These are phyloP conservation scores for Mycena sanguinolenta DNA, from an alignment of 768 basidiomycete genomes.

Conservation along the genomic window DNA sequence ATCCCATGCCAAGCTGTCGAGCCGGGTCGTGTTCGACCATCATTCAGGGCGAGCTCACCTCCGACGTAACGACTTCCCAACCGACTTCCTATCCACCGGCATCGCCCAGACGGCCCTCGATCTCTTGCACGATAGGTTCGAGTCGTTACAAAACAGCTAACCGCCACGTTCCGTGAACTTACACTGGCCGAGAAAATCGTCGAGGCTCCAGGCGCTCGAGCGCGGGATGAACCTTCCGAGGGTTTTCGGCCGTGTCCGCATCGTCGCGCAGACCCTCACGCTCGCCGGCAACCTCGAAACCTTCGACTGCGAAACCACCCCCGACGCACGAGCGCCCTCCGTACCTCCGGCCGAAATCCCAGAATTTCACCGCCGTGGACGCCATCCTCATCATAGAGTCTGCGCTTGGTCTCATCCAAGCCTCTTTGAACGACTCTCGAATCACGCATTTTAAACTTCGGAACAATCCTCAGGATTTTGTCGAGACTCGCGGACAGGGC, in stretches of 20 bases:
- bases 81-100: not conserved
- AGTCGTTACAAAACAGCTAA: not conserved
- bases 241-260: not conserved
- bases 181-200: not conserved
- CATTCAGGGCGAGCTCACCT: not conserved
- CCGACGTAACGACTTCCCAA: not conserved
- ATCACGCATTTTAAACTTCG: too few relatives aligned
- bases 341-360: too few relatives aligned
- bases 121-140: not conserved
- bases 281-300: conserved; percentile 6
- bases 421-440: not conserved
- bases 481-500: too few relatives aligned
- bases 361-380: too few relatives aligned
- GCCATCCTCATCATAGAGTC: too few relatives aligned
- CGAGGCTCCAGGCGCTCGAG: not conserved
- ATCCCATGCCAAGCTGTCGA: too few relatives aligned
- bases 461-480: too few relatives aligned
- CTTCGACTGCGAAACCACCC: too few relatives aligned
- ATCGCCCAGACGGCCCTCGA: not conserved
- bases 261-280: not conserved
- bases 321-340: too few relatives aligned
- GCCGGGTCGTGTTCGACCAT: too few relatives aligned
- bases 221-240: not conserved
- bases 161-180: not conserved
- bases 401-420: too few relatives aligned